Conservation (phyloP, 305 asterid species). For the Fraxinus floribunda region DNA sequence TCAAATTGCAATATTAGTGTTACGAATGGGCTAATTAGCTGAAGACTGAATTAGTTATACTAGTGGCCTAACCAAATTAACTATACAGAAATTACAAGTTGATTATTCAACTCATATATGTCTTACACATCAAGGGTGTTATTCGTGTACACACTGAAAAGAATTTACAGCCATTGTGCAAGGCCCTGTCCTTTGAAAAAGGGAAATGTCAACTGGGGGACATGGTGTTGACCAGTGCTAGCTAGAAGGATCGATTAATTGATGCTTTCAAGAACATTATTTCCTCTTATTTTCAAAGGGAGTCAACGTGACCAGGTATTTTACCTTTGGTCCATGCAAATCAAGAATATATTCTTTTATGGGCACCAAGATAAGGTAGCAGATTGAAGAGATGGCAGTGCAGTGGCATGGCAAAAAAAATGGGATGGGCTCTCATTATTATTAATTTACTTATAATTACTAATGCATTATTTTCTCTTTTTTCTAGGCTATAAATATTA, state of each 20-base stretch:
- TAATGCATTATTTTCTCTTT: neutral
- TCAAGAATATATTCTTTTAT: constrained; percentile 37
- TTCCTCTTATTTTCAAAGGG: neutral
- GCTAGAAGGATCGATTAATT: neutral
- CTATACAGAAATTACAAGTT: neutral
- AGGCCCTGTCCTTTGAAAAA: constrained; percentile 1
- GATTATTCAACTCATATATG: neutral
- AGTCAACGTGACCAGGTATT: neutral
- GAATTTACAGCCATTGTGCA: neutral
- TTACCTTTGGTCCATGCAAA: constrained; percentile 29
- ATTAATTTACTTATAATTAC: too few species aligned
- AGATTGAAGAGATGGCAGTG: constrained; percentile 1
- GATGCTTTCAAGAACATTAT: neutral
- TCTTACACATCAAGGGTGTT: neutral
- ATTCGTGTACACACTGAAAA: neutral
- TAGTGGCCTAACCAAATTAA: neutral
- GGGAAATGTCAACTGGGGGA: constrained; percentile 9
- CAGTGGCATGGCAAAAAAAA: constrained; percentile 13
- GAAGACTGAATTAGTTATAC: neutral
- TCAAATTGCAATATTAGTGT: neutral
- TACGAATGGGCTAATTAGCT: neutral
- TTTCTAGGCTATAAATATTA: constrained; percentile 38
- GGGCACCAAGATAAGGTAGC: constrained; percentile 30
- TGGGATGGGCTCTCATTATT: neutral
- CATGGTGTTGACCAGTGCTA: neutral